Percentiles rank a stretch among this genome's conserved stretches.
Evolutionary conservation across 768 basidiomycete species (phyloP).

Genomic region (Tephrocybe sp.): DNA sequence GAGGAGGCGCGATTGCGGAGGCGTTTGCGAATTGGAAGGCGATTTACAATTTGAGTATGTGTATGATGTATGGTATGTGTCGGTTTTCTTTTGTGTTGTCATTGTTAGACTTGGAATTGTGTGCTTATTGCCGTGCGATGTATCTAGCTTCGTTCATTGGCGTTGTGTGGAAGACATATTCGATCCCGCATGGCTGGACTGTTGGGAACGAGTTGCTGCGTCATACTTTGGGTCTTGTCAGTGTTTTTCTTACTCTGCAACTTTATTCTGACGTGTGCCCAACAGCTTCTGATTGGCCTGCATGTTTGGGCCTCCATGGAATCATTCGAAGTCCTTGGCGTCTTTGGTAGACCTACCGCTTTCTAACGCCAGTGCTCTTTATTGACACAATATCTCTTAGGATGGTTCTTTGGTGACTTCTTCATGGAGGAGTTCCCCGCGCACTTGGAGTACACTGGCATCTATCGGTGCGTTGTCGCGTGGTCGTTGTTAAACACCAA

Average conservation of each 20-base stretch:
- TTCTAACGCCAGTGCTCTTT: not conserved
- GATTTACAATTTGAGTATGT: conserved; percentile 88
- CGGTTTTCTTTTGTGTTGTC: not conserved
- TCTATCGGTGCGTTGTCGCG: conserved; percentile 68
- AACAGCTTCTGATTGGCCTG: conserved; percentile 75
- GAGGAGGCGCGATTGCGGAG: conserved; percentile 81
- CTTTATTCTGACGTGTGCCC: conserved; percentile 1
- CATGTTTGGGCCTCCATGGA: conserved; percentile 92
- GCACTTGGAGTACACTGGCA: conserved; percentile 92
- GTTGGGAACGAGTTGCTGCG: conserved; percentile 84
- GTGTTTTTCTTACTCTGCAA: conserved; percentile 25
- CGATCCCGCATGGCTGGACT: conserved; percentile 79
- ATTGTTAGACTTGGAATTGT: not conserved
- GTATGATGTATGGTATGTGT: conserved; percentile 90
- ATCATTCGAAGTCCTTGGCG: conserved; percentile 89
- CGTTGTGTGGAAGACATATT: conserved; percentile 89
- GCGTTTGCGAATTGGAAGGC: conserved; percentile 96
- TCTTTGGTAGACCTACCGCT: conserved; percentile 63
- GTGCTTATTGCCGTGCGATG: not conserved
- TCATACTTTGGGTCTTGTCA: conserved; percentile 83
- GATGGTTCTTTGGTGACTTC: conserved; percentile 99
- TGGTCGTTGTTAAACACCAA: not conserved
- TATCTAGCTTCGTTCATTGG: conserved; percentile 75
- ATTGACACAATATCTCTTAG: conserved; percentile 31
- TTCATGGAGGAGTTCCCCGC: conserved; percentile 93